Base-by-base conservation (phyloP, 768 basidiomycete genomes). In the Podaxis sp. region DNA sequence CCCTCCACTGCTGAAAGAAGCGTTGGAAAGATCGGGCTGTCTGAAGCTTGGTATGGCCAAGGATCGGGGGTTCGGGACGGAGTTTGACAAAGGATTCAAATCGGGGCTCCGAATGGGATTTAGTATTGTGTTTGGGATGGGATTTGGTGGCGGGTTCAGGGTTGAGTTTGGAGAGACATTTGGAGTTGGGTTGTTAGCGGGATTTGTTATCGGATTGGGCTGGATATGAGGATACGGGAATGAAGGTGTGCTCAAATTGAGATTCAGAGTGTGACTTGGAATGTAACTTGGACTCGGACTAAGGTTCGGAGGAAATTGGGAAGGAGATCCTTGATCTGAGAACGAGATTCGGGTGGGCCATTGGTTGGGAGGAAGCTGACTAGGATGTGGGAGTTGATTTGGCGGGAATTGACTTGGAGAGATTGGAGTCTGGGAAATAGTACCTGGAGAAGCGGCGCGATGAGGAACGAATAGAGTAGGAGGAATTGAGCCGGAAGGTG, bases 311-410 rank as follows among this genome's bases (percentile, higher is more conserved):
- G 47, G 21, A 27, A 48, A 2, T 27, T 27, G 47, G 7, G 54
- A 25, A 21, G 53, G 53, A 4, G 54, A 55, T 6, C 54, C 23
- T 23, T 42, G 54, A 27, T 55, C 54, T 3, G 54, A 55, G 38
- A 55, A 42, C 6, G 54, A 44, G 25, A 0, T n/a, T 55, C 37
- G 37, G 6, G 54, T 42, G 9, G 54, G 54, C 54, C 54, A 55
- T n/a, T 55, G 54, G 25, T 55, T 55, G 4, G 54, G 54, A 28
- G 40, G 23, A 42, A 55, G 54, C 21, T 44, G 54, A 21, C 54
- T 55, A 13, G 54, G 54, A 38, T 55, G 54, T 7, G 54, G 54
- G 21, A 55, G 54, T 40, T 25, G 54, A 13, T 44, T 44, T n/a
- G 40, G 16, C 3, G 54, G 36, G 3, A 28, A 36, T 37, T 27